Conservation (phyloP, 2,329 filamentous ascomycete species). For the Neofusicoccum cordaticola region DNA sequence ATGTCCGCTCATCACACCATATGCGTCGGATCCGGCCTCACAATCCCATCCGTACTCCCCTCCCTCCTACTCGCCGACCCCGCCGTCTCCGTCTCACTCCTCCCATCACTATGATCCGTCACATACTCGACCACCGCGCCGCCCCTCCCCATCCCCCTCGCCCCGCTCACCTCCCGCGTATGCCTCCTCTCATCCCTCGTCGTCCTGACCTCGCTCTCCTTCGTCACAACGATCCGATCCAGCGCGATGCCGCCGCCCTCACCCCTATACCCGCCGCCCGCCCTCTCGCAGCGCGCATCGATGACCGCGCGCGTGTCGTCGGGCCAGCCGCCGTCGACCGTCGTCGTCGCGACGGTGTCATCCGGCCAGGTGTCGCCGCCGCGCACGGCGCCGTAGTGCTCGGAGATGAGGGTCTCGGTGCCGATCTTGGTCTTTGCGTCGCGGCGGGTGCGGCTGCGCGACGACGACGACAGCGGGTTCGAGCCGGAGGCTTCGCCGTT, state of each 20-base stretch:
- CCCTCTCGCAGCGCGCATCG: neutral
- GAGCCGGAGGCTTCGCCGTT: too few relatives aligned
- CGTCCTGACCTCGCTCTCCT: neutral
- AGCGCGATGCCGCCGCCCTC: neutral
- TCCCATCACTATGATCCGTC: neutral
- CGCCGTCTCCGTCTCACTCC: neutral
- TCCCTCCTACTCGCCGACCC: neutral
- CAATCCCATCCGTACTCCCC: constrained; percentile 1
- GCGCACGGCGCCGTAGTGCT: neutral
- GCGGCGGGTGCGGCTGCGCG: neutral
- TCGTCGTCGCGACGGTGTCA: neutral
- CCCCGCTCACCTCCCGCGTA: neutral
- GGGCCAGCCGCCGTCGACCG: neutral
- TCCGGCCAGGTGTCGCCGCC: neutral
- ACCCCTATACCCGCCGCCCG: neutral
- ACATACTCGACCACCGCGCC: too few relatives aligned
- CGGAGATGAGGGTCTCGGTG: neutral
- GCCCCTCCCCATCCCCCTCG: neutral
- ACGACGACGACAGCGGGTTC: neutral
- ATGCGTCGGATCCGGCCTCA: neutral
- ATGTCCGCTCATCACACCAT: too few relatives aligned
- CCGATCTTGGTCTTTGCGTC: neutral
- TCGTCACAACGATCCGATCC: neutral
- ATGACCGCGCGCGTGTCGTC: neutral
- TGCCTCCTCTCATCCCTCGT: neutral